phyloP scores from a whole-genome alignment of 2,329 filamentous ascomycete genomes.

The Meredithiella fracta region DNA sequence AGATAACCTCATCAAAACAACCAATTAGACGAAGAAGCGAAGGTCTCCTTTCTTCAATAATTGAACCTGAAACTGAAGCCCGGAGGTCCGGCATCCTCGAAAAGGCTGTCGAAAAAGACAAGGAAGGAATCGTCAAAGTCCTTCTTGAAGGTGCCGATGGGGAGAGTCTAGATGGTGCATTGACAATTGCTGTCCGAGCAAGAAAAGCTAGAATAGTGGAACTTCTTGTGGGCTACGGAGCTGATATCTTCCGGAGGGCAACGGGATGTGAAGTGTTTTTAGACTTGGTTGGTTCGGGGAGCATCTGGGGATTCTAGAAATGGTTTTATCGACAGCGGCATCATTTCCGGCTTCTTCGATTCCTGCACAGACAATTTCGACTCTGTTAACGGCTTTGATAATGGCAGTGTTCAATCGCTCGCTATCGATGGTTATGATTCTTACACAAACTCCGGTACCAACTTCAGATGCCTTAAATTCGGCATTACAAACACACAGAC shows the following conservation, averaged over 20 bases:
- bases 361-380: slow-evolving; percentile 30
- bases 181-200: slow-evolving; percentile 32
- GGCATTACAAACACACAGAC: slow-evolving; percentile 31
- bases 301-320: slow-evolving; percentile 29
- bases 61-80: slow-evolving; percentile 18
- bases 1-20: slow-evolving; percentile 27
- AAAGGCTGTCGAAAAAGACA: slow-evolving; percentile 33
- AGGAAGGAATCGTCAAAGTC: slow-evolving; percentile 37
- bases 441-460: slow-evolving; percentile 26
- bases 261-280: slow-evolving; percentile 39
- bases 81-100: slow-evolving; percentile 35
- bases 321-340: slow-evolving; percentile 24
- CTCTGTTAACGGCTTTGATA: slow-evolving; percentile 27
- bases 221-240: slow-evolving; percentile 35
- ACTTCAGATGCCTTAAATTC: slow-evolving; percentile 31
- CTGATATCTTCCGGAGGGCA: slow-evolving; percentile 29
- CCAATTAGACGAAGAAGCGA: slow-evolving; percentile 32
- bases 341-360: background rate
- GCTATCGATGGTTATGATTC: slow-evolving; percentile 33
- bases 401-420: slow-evolving; percentile 35
- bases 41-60: slow-evolving; percentile 21
- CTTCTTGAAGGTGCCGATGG: slow-evolving; percentile 37
- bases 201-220: slow-evolving; percentile 29
- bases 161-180: slow-evolving; percentile 31
- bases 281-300: slow-evolving; percentile 31